Evolutionary conservation across 257 asterid species (phyloP), one percentile per base, ranked within the genome.

Genomic region (Solanum commersonii): DNA sequence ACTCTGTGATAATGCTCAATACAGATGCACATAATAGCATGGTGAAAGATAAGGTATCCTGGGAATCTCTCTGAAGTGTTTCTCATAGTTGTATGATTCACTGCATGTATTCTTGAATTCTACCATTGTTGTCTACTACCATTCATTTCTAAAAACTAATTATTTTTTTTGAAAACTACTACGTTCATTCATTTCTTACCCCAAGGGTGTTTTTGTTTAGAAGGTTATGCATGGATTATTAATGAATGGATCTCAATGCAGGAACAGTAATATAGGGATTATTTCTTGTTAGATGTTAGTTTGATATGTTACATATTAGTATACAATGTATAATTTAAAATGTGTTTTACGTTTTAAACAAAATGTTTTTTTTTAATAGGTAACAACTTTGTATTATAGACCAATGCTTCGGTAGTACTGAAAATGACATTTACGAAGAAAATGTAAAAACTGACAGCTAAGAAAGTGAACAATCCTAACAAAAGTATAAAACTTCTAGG

Each of bases 1-100:
- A 97, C 91, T 95, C 99, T 34, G 99, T 97, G 90, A 97, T 97
- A 89, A 95, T 97, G 99, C 99, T 97, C 91, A 97, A 97, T 88
- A 97, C 99, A 31, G 99, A 97, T 94, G 99, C 99, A 84, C 99
- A 97, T 91, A 97, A 97, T 90, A 94, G 88, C 92, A 97, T 95
- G 98, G 99, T 97, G 89, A 97, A 97, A 83, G 99, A 97, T 91
- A 97, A 97, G 99, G 99, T 97, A 90, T 81, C 92, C 88, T 88
- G 87, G 83, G n/a, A 49, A 18, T 81, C 44, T 81, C 44, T 81
- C 44, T 81, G 68, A 81, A 81, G 68, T 81, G 18, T 29, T 44
- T 81, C 42, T 44, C 14, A 11, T 18, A 44, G 85, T 49, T 81
- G 85, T 46, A 46, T 81, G 67, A 81, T 81, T 49, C 85, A 46